A percentile compares a stretch with the other conserved stretches of the same genome.
phyloP scores from a whole-genome alignment of 2,329 filamentous ascomycete species.

The Trichophyton equinum region DNA sequence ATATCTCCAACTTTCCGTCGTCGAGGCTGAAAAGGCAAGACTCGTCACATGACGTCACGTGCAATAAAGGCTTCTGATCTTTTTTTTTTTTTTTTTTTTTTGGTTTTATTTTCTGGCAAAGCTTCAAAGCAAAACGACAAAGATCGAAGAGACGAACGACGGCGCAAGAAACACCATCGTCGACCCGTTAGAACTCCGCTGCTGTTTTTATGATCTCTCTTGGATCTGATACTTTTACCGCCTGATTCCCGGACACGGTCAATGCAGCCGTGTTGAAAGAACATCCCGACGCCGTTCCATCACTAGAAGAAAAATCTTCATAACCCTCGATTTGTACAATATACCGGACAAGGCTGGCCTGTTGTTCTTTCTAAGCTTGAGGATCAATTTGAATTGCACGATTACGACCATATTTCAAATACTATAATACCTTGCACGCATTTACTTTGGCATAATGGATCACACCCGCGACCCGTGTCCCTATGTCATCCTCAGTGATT shows the following conservation, averaged over 20 bases:
- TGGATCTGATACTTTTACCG: neutral
- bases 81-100: neutral
- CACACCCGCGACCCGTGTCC: conserved; percentile 94
- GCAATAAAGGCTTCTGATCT: neutral
- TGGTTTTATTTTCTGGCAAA: neutral
- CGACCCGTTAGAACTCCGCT: neutral
- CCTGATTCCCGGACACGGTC: neutral
- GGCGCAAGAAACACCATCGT: neutral
- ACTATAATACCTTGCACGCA: neutral
- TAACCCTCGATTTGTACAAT: neutral
- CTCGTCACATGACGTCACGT: neutral
- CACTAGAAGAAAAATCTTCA: neutral
- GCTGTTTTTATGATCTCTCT: neutral
- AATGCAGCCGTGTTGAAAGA: neutral
- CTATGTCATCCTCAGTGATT: conserved; percentile 93
- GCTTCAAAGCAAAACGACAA: neutral
- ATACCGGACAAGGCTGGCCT: neutral
- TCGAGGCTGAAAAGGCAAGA: neutral
- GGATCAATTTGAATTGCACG: neutral
- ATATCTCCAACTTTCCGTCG: neutral
- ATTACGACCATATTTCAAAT: neutral
- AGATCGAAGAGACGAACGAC: neutral
- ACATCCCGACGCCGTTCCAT: neutral
- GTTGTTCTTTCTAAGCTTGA: neutral
- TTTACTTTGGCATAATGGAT: conserved; percentile 50